These are phyloP conservation scores for Spergularia marina DNA, from an alignment of 148 eudicot genomes.

Conservation along the genomic window DNA sequence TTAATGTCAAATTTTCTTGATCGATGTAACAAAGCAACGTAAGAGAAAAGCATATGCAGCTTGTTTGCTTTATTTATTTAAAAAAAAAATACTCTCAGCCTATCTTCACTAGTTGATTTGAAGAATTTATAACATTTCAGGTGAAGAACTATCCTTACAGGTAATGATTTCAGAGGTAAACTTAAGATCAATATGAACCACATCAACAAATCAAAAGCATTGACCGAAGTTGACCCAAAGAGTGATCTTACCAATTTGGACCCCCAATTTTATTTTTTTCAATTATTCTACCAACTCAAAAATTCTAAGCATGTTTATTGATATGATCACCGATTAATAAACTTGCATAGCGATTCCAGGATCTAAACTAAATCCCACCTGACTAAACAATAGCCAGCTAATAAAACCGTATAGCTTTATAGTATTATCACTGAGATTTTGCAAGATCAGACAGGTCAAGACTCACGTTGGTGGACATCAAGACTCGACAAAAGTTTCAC, in stretches of 20 bases:
- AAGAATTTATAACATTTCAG: no score
- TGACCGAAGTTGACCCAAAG: not conserved
- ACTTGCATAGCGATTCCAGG: not conserved
- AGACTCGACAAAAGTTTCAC: not conserved
- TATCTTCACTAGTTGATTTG: no score
- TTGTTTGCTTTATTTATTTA: no score
- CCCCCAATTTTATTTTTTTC: not conserved
- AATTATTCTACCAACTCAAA: not conserved
- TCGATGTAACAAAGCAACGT: no score
- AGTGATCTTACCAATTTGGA: not conserved
- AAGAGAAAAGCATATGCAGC: no score
- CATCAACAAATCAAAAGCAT: not conserved
- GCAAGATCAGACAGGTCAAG: not conserved
- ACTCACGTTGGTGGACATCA: not conserved
- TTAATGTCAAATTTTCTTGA: no score
- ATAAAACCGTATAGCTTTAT: not conserved
- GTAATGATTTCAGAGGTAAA: not conserved
- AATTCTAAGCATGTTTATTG: not conserved
- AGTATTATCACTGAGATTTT: not conserved
- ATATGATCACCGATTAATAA: not conserved
- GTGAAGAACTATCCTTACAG: no score
- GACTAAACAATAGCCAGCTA: not conserved
- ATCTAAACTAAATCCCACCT: not conserved
- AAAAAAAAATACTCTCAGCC: no score
- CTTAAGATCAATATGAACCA: not conserved